These are phyloP conservation scores for Phytopythium kandeliae DNA, from an alignment of 352 stramenopile species.

Conservation along the genomic window DNA sequence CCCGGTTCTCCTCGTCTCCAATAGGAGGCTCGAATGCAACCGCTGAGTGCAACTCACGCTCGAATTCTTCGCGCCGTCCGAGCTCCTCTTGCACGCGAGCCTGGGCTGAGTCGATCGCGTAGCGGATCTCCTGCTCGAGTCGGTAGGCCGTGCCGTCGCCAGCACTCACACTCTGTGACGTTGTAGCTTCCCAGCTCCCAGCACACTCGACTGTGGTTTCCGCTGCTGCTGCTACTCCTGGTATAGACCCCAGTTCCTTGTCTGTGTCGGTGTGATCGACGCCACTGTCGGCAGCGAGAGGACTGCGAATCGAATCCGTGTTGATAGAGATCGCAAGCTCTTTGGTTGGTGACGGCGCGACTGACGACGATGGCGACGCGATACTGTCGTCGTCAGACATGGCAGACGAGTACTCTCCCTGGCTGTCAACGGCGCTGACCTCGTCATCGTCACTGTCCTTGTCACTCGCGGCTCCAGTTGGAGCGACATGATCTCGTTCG, in stretches of 20 bases:
- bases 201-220: background rate
- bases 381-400: constrained; percentile 3
- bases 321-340: background rate
- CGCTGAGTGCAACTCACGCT: constrained; percentile 22
- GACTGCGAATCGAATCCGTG: background rate
- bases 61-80: constrained; percentile 33
- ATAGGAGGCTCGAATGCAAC: constrained; percentile 1
- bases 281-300: background rate
- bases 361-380: background rate
- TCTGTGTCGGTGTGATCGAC: no score
- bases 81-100: constrained; percentile 30
- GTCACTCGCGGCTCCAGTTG: background rate
- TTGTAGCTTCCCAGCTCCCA: background rate
- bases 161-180: constrained; percentile 7
- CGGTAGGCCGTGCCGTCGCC: constrained; percentile 25
- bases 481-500: background rate
- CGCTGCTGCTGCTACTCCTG: background rate
- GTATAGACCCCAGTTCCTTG: no score
- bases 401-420: background rate
- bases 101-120: constrained; percentile 44
- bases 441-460: background rate
- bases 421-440: background rate
- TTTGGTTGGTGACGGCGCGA: constrained; percentile 1
- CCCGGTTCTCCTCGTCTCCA: background rate
- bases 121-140: constrained; percentile 55